Percentiles rank a stretch among this genome's conserved stretches.
phyloP scores from a whole-genome alignment of 495 filamentous ascomycete genomes.

The Chaetomium tenue region DNA sequence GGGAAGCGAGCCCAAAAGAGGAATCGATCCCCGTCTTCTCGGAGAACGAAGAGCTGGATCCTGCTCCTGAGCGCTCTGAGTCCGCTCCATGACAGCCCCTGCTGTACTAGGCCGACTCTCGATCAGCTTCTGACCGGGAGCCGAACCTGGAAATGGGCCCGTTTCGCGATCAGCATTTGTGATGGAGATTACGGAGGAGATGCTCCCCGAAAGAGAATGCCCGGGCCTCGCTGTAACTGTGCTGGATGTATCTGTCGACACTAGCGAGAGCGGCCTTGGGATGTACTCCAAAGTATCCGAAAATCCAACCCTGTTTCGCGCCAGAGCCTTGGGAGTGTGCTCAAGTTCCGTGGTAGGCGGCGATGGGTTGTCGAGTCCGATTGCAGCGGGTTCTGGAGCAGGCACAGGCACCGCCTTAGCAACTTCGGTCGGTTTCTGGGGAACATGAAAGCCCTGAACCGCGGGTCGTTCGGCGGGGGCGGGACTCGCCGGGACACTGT shows the following conservation, averaged over 20 bases:
- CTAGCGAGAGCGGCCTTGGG: constrained; percentile 67
- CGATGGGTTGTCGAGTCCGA: not conserved
- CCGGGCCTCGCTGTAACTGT: constrained; percentile 60
- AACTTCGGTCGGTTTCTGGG: constrained; percentile 20
- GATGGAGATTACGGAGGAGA: constrained; percentile 59
- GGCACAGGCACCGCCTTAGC: constrained; percentile 7
- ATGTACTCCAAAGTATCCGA: constrained; percentile 65
- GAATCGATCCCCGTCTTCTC: constrained; percentile 51
- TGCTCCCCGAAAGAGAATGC: constrained; percentile 62
- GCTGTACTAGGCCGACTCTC: constrained; percentile 54
- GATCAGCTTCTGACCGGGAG: constrained; percentile 31
- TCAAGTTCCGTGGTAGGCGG: constrained; percentile 25
- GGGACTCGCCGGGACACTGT: constrained; percentile 70
- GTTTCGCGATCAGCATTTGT: constrained; percentile 44
- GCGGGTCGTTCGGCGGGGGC: constrained; percentile 44
- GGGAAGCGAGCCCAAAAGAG: constrained; percentile 43
- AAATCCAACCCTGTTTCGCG: constrained; percentile 57
- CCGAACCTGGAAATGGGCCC: constrained; percentile 28
- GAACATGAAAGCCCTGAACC: constrained; percentile 41
- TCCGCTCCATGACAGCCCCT: constrained; percentile 50
- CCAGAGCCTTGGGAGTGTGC: constrained; percentile 39
- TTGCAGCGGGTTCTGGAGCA: constrained; percentile 13
- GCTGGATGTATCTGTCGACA: constrained; percentile 72
- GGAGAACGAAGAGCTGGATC: constrained; percentile 35
- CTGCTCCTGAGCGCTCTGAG: constrained; percentile 39